phyloP scores from a whole-genome alignment of 1,284 basidiomycete species.

The Cerrena zonata region DNA sequence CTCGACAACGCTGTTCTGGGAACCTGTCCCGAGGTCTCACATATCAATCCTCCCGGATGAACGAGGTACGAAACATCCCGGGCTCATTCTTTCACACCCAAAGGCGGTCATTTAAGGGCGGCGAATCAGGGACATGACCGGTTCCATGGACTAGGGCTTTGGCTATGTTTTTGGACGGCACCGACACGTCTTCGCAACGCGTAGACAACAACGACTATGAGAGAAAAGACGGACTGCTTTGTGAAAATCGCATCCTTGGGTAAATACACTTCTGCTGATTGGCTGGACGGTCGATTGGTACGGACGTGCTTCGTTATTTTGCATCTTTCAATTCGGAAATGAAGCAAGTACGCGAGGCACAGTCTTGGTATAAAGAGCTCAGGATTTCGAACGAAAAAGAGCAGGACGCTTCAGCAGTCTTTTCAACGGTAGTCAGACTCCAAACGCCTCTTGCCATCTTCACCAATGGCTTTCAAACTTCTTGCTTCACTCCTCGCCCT shows the following conservation, averaged over 20 bases:
- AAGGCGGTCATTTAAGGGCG: neutral
- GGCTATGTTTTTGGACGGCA: neutral
- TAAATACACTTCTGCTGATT: neutral
- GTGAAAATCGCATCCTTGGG: neutral
- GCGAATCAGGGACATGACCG: conserved; percentile 4
- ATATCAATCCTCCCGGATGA: neutral
- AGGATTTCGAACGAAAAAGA: neutral
- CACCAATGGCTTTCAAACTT: conserved; percentile 7
- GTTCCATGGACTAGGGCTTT: neutral
- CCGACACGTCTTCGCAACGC: neutral
- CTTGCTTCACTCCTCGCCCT: conserved; percentile 6
- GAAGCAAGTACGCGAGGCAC: neutral
- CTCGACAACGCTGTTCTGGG: neutral
- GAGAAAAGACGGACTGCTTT: neutral
- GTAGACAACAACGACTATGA: neutral
- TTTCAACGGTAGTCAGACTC: conserved; percentile 2
- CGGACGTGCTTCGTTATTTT: neutral
- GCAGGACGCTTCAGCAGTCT: conserved; percentile 7
- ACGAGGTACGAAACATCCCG: neutral
- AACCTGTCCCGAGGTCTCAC: neutral
- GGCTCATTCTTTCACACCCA: neutral
- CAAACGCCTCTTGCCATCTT: neutral
- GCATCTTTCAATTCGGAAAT: neutral
- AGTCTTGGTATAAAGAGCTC: conserved; percentile 5
- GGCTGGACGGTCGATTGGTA: neutral